Base-by-base conservation (phyloP, 495 filamentous ascomycete species). In the Aspergillus taichungensis region DNA sequence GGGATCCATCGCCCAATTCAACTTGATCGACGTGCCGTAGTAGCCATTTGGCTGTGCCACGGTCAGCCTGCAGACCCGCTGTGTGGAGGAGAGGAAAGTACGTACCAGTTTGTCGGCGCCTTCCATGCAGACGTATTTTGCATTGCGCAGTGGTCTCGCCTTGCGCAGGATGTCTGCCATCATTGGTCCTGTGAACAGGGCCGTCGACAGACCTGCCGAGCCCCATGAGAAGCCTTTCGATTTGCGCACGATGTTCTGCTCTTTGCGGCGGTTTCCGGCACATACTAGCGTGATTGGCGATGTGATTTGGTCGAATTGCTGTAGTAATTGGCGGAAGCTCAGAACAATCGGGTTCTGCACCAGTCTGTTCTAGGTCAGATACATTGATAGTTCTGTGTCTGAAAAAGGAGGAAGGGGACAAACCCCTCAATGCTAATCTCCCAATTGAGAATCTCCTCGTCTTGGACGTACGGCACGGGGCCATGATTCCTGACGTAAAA, bases 401-500 rank as follows among this genome's bases (percentile, higher is more conserved):
- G 13, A 44, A 10, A 47, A 6, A 30, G 3, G 13, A 39, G 13
- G 6, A 7, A 8, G 9, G 38, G 18, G 10, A 29, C 69, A 46
- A 34, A 79, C 80, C 91, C 89, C 68, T 95, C 88, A 34, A 97
- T 74, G 9, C 79, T 80, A 44, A 97, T 83, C 45, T 87, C 78
- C 91, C 91, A 97, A 53, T 83, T 74, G 41, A 80, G 77, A 38
- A 89, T 77, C 6, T 84, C 78, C 30, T 77, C 69, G 53, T 94
- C 87, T 6, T 71, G 68, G 6, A 95, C 86, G 24, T 75, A 60
- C 3, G 91, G 91, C 6, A 96, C 91, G 0, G 85, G 72, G 7
- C 91, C 91, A 73, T 97, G 91, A 45, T 96, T 97, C 49, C 91
- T 69, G n/a, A 97, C 91, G 61, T 92, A 97, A 67, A 95, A 94